These are phyloP conservation scores for Leccinum subspadiceum DNA, from an alignment of 1,284 basidiomycete species.

Conservation along the genomic window DNA sequence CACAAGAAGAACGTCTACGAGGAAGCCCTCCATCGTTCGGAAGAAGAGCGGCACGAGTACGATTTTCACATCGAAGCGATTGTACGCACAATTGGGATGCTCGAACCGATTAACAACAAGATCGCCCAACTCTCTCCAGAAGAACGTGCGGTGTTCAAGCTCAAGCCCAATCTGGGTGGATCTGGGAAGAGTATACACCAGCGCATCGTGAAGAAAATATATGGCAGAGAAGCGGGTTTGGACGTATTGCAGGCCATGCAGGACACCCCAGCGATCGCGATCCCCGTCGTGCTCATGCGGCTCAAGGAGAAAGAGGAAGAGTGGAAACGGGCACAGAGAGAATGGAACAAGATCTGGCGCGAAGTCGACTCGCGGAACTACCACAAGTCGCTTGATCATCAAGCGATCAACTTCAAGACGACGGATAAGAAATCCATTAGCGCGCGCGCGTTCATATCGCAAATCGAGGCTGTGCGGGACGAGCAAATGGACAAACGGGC, in stretches of 20 bases:
- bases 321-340: constrained; percentile 98
- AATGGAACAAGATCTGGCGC: constrained; percentile 99
- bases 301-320: constrained; percentile 98
- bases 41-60: constrained; percentile 98
- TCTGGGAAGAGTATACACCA: constrained; percentile 92
- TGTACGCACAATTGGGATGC: constrained; percentile 84
- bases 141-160: constrained; percentile 81
- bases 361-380: constrained; percentile 96
- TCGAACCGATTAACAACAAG: constrained; percentile 92
- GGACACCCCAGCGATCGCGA: constrained; percentile 88
- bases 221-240: constrained; percentile 83
- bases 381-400: constrained; percentile 91
- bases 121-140: constrained; percentile 81
- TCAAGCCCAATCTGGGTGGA: constrained; percentile 90
- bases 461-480: constrained; percentile 87
- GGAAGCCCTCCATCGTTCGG: constrained; percentile 94
- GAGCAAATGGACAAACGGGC: constrained; percentile 84
- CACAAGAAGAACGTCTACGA: constrained; percentile 97
- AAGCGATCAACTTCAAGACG: constrained; percentile 88
- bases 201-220: constrained; percentile 95
- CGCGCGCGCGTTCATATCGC: constrained; percentile 80
- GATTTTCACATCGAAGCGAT: constrained; percentile 99
- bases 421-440: constrained; percentile 91
- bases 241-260: constrained; percentile 93
- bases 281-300: constrained; percentile 89